A percentile compares a stretch with the other conserved stretches of the same genome.
Conservation (phyloP, 805 yeast genomes). For the Candida tibetensis region DNA sequence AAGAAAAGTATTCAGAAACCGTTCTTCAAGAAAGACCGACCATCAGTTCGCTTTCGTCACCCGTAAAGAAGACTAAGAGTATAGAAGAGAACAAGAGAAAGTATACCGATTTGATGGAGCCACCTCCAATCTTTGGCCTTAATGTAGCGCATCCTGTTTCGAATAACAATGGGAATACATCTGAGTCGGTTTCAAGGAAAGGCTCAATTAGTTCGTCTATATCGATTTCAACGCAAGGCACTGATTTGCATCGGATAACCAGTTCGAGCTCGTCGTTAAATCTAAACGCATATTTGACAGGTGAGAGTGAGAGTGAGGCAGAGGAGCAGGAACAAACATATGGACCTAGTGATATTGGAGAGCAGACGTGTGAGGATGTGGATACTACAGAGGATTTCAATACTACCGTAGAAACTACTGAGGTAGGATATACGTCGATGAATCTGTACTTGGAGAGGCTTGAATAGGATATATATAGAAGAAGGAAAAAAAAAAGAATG, state of each 20-base stretch:
- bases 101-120: constrained; percentile 30
- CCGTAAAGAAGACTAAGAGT: constrained; percentile 11
- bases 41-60: constrained; percentile 31
- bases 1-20: neutral
- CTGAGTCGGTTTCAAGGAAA: constrained; percentile 20
- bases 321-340: no score
- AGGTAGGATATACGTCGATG: neutral
- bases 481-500: no score
- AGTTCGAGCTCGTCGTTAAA: constrained; percentile 41
- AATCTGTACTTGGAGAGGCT: neutral
- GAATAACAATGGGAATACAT: neutral
- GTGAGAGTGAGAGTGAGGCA: no score
- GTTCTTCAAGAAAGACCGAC: no score
- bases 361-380: neutral
- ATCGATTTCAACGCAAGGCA: constrained; percentile 7
- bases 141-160: constrained; percentile 8
- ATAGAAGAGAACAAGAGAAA: constrained; percentile 10
- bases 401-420: neutral
- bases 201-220: constrained; percentile 24
- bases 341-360: no score
- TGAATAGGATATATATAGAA: neutral
- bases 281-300: constrained; percentile 42
- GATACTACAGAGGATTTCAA: neutral
- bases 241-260: constrained; percentile 16
- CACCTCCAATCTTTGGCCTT: constrained; percentile 35